Conservation (phyloP, 352 stramenopile species). For the Phytophthora lateralis region DNA sequence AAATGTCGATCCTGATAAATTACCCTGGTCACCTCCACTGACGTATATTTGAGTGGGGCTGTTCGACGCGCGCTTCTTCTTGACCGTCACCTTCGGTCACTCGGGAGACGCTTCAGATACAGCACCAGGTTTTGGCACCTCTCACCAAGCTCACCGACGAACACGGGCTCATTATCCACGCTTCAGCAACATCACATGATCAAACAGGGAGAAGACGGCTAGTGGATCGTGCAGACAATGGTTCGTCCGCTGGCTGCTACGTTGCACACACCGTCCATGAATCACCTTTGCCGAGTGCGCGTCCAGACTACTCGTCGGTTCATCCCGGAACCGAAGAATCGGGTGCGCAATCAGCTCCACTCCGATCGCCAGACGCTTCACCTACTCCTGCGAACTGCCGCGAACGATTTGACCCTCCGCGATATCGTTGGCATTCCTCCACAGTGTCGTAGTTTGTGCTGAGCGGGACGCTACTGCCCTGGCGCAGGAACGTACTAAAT, state of each 20-base stretch:
- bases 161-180: constrained; percentile 40
- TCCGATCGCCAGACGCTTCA: constrained; percentile 75
- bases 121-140: constrained; percentile 33
- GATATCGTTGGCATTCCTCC: constrained; percentile 36
- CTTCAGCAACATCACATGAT: too few species aligned
- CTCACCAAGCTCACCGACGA: constrained; percentile 52
- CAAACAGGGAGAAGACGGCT: neutral
- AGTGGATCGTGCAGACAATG: constrained; percentile 70
- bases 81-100: constrained; percentile 16
- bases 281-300: constrained; percentile 82
- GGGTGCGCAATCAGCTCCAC: constrained; percentile 89
- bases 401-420: constrained; percentile 40
- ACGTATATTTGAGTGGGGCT: constrained; percentile 16
- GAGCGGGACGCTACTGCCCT: constrained; percentile 31
- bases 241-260: constrained; percentile 68
- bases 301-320: constrained; percentile 65
- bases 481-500: constrained; percentile 85
- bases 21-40: too few species aligned
- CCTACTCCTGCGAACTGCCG: constrained; percentile 46
- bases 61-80: constrained; percentile 22
- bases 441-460: constrained; percentile 32
- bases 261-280: constrained; percentile 75
- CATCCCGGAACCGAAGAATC: constrained; percentile 82
- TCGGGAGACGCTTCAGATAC: constrained; percentile 34
- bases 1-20: too few species aligned